These are phyloP conservation scores for Aspergillus hortae DNA, from an alignment of 2,329 filamentous ascomycete species.

Conservation along the genomic window DNA sequence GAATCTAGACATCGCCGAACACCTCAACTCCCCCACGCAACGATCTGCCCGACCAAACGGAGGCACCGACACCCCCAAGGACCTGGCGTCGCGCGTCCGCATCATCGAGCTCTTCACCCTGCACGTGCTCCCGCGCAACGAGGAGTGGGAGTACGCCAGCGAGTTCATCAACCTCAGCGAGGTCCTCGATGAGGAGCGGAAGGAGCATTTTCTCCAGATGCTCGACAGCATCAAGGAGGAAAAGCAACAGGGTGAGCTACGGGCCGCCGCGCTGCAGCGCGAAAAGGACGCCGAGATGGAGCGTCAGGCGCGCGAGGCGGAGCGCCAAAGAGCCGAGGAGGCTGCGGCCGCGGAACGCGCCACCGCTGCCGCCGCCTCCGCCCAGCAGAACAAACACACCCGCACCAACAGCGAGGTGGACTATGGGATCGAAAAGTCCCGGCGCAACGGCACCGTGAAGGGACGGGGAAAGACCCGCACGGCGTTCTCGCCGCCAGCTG, in stretches of 20 bases:
- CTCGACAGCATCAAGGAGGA: conserved; percentile 82
- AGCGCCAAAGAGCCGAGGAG: conserved; percentile 38
- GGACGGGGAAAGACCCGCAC: conserved; percentile 29
- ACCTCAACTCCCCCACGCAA: conserved; percentile 47
- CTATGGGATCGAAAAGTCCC: conserved; percentile 62
- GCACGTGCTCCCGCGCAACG: conserved; percentile 87
- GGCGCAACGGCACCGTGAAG: conserved; percentile 34
- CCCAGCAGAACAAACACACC: conserved; percentile 35
- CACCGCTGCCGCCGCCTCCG: background rate
- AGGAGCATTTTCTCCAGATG: conserved; percentile 83
- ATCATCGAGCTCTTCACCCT: conserved; percentile 93
- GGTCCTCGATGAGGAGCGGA: conserved; percentile 85
- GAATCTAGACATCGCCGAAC: conserved; percentile 66
- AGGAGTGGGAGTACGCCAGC: conserved; percentile 92
- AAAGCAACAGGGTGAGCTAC: conserved; percentile 66
- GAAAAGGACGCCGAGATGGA: conserved; percentile 54
- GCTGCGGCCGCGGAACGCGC: conserved; percentile 39
- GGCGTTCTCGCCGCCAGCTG: conserved; percentile 26
- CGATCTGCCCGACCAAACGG: conserved; percentile 42
- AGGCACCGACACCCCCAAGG: conserved; percentile 77
- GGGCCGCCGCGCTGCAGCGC: conserved; percentile 61
- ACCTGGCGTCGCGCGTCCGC: conserved; percentile 80
- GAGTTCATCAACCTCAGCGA: conserved; percentile 86
- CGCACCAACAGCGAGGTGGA: conserved; percentile 64
- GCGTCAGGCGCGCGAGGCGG: conserved; percentile 43